These are phyloP conservation scores for Lasiosphaeria miniovina DNA, from an alignment of 495 filamentous ascomycete genomes.

Conservation along the genomic window DNA sequence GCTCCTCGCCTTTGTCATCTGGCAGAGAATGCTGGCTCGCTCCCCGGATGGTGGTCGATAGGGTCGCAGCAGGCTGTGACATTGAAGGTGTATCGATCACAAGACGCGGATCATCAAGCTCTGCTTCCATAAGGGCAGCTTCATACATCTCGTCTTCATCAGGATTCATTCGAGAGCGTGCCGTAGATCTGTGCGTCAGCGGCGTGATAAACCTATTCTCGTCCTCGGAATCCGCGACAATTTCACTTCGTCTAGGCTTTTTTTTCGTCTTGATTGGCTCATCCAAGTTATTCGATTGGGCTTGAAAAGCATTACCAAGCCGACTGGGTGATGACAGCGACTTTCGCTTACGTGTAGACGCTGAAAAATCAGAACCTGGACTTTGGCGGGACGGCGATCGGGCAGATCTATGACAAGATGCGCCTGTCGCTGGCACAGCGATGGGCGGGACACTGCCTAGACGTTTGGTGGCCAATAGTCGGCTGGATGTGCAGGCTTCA, in stretches of 20 bases:
- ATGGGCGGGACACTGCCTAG: not conserved
- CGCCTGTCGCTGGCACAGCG: not conserved
- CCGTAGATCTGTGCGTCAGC: constrained; percentile 19
- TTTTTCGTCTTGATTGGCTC: constrained; percentile 13
- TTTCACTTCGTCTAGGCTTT: constrained; percentile 19
- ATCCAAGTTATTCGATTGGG: not conserved
- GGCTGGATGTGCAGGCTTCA: not conserved
- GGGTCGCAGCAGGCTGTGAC: not conserved
- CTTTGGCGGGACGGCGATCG: not conserved
- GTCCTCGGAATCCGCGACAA: constrained; percentile 52
- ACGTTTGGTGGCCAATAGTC: not conserved
- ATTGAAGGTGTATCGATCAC: not conserved
- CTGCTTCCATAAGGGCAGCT: constrained; percentile 16
- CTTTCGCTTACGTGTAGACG: constrained; percentile 16
- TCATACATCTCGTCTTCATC: not conserved
- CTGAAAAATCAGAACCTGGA: not conserved
- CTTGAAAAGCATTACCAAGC: not conserved
- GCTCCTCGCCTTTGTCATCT: not conserved
- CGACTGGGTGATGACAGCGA: constrained; percentile 11
- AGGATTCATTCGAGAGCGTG: not conserved
- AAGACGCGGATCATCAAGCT: constrained; percentile 10
- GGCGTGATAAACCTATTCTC: constrained; percentile 45
- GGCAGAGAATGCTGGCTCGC: not conserved
- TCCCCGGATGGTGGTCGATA: not conserved
- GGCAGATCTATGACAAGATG: not conserved